A percentile compares a stretch with the other conserved stretches of the same genome.
Evolutionary conservation across 2,329 filamentous ascomycete genomes (phyloP).

Genomic region (Venturia effusa): DNA sequence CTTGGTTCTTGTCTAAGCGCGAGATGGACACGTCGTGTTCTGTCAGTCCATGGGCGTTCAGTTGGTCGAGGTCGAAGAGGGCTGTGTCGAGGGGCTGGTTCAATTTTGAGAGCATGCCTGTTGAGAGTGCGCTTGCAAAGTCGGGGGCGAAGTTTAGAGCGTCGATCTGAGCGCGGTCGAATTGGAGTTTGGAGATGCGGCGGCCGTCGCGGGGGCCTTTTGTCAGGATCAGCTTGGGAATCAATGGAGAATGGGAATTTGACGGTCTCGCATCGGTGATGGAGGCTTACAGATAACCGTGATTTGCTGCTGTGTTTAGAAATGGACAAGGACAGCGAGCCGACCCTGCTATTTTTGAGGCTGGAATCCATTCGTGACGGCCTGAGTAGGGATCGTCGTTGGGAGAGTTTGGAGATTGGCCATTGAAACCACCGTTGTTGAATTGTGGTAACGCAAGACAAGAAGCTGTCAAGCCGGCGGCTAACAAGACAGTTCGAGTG

Average conservation of each 20-base stretch:
- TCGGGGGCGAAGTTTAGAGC: slow-evolving; percentile 2
- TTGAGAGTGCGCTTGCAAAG: slow-evolving; percentile 4
- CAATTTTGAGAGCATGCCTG: neutral
- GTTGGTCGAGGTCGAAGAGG: slow-evolving; percentile 9
- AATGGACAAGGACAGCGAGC: slow-evolving; percentile 8
- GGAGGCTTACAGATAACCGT: slow-evolving; percentile 3
- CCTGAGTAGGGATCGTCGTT: neutral
- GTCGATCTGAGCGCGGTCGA: neutral
- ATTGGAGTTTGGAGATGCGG: neutral
- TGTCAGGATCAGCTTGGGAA: too few relatives aligned
- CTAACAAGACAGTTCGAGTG: neutral
- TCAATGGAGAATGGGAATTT: too few relatives aligned
- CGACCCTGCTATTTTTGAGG: neutral
- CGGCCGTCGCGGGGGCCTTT: slow-evolving; percentile 3
- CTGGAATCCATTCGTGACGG: slow-evolving; percentile 9
- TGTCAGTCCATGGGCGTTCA: slow-evolving; percentile 1
- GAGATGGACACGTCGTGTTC: slow-evolving; percentile 11
- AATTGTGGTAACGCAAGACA: neutral
- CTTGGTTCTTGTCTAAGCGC: slow-evolving; percentile 8
- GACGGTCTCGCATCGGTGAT: too few relatives aligned
- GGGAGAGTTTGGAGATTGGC: neutral
- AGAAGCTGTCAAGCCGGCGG: neutral
- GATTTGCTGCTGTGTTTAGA: slow-evolving; percentile 10
- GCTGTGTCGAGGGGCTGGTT: neutral
- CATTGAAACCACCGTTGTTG: neutral